Evolutionary conservation across 106 monocot species (phyloP).

Genomic region (Ottelia alismoides): DNA sequence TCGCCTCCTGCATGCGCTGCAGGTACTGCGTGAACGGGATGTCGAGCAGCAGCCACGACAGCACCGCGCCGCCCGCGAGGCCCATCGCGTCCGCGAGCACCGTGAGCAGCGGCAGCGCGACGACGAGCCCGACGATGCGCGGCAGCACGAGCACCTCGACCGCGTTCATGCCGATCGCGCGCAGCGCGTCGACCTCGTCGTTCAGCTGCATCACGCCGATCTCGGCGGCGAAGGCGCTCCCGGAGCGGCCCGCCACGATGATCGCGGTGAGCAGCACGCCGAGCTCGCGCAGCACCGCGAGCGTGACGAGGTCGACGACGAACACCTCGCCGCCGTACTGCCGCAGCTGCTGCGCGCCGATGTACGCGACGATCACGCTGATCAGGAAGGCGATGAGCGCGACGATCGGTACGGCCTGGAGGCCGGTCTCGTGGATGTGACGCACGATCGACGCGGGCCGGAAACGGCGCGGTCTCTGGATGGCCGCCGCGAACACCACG

Average conservation of each 20-base stretch:
- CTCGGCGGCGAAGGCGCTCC: background rate
- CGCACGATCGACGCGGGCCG: background rate
- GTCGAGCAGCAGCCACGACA: background rate
- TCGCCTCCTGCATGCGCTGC: background rate
- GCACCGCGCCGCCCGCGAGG: background rate
- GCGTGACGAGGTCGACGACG: background rate
- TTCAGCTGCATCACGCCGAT: background rate
- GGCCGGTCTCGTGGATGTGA: background rate
- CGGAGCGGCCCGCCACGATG: background rate
- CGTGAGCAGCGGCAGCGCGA: background rate
- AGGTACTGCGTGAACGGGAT: background rate
- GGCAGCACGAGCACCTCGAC: background rate
- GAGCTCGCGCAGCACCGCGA: background rate
- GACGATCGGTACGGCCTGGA: background rate
- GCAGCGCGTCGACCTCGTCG: background rate
- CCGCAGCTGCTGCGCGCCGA: background rate
- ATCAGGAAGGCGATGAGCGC: background rate
- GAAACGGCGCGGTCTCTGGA: background rate
- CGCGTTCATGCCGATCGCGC: background rate
- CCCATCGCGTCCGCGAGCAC: background rate
- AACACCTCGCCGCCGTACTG: background rate
- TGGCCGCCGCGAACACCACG: too few relatives aligned
- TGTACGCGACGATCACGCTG: background rate
- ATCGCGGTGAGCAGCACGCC: background rate
- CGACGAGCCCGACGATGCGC: background rate